A percentile compares a stretch with the other conserved stretches of the same genome.
phyloP scores from a whole-genome alignment of 306 rosid genomes.

The Fagus crenata region DNA sequence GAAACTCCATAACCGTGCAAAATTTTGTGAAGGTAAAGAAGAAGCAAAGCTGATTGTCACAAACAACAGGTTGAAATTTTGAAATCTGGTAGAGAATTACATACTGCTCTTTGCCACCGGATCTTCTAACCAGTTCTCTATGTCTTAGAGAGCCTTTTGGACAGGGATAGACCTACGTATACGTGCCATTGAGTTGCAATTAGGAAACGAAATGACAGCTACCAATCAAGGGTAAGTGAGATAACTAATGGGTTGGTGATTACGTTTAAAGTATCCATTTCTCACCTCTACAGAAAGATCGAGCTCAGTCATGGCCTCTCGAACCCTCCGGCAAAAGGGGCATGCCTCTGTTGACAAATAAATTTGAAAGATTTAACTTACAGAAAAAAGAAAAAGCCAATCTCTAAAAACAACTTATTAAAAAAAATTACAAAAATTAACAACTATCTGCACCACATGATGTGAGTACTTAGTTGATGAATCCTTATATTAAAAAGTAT shows the following conservation, averaged over 20 bases:
- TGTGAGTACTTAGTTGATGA: constrained; percentile 4
- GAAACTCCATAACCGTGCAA: constrained; percentile 6
- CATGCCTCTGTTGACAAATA: constrained; percentile 85
- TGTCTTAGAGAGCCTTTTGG: constrained; percentile 89
- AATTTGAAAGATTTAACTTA: constrained; percentile 27
- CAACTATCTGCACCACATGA: constrained; percentile 2
- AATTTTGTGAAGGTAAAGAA: constrained; percentile 11
- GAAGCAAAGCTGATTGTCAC: not conserved
- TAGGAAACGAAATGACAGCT: constrained; percentile 18
- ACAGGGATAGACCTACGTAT: constrained; percentile 85
- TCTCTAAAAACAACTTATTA: not conserved
- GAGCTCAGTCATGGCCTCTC: constrained; percentile 91
- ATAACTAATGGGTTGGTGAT: constrained; percentile 18
- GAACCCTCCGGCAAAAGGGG: constrained; percentile 96
- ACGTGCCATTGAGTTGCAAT: constrained; percentile 28
- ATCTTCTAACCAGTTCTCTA: constrained; percentile 68
- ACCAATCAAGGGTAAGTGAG: constrained; percentile 11
- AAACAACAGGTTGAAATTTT: constrained; percentile 14
- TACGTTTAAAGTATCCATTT: constrained; percentile 24
- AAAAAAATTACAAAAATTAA: constrained; percentile 16
- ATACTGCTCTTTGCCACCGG: constrained; percentile 89
- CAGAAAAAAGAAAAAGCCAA: constrained; percentile 11
- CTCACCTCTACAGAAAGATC: constrained; percentile 87
- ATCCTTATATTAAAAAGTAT: constrained; percentile 6
- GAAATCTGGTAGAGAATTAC: constrained; percentile 37